Percentiles rank a stretch among this genome's conserved stretches.
Evolutionary conservation across 2,329 filamentous ascomycete genomes (phyloP).

Genomic region (Fusarium xylarioides): DNA sequence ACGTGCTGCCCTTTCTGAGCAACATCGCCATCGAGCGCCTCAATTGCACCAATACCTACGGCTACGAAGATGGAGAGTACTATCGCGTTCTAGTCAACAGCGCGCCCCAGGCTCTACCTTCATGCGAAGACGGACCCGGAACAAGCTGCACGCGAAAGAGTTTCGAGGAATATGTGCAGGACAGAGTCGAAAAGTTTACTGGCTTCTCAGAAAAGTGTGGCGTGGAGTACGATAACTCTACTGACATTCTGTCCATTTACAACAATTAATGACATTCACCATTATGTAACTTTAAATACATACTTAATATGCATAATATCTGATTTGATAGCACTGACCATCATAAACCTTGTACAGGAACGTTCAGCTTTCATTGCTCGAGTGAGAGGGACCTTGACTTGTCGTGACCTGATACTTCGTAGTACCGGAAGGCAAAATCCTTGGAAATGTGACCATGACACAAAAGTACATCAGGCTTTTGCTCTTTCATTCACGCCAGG

Average conservation of each 20-base stretch:
- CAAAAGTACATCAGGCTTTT: too few species aligned
- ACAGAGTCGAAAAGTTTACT: constrained; percentile 24
- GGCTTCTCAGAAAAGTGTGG: constrained; percentile 38
- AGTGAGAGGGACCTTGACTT: too few species aligned
- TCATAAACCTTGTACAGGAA: background rate
- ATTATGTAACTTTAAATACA: background rate
- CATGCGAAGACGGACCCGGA: constrained; percentile 31
- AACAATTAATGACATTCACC: constrained; percentile 4
- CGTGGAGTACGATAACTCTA: constrained; percentile 37
- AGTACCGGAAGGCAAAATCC: background rate
- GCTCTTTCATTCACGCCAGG: background rate
- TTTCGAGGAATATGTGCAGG: constrained; percentile 32
- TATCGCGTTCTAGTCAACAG: constrained; percentile 39
- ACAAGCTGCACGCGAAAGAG: constrained; percentile 31
- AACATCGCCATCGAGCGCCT: constrained; percentile 74
- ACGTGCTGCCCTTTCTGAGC: constrained; percentile 70
- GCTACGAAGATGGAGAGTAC: constrained; percentile 49
- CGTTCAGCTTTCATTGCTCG: background rate
- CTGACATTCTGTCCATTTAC: constrained; percentile 37
- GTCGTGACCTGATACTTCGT: background rate
- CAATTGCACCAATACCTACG: constrained; percentile 65
- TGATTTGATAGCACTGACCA: background rate
- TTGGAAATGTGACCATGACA: background rate
- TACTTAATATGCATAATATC: background rate
- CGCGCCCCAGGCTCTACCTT: constrained; percentile 30